Conservation (phyloP, 345 rosid genomes). For the Crucihimalaya himalaica region DNA sequence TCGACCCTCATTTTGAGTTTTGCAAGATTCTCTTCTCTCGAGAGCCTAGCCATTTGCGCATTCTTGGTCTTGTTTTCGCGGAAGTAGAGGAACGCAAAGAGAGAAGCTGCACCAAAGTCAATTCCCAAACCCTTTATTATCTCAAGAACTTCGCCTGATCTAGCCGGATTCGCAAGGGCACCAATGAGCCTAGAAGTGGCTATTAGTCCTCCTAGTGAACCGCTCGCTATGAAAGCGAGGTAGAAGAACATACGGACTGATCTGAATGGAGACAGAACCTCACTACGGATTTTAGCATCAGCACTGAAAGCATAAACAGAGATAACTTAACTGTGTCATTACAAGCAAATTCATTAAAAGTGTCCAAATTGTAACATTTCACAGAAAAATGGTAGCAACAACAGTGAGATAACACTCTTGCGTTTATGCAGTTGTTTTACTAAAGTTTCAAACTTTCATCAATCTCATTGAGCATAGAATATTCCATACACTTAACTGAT, state of each 20-base stretch:
- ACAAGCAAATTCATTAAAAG: background rate
- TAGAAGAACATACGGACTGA: conserved; percentile 95
- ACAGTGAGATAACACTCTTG: background rate
- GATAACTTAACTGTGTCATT: background rate
- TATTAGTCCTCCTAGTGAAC: conserved; percentile 74
- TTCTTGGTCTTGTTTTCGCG: conserved; percentile 76
- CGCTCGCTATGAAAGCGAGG: conserved; percentile 83
- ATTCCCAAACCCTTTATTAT: conserved; percentile 65
- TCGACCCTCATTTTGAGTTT: conserved; percentile 83
- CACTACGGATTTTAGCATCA: conserved; percentile 79
- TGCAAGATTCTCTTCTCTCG: conserved; percentile 88
- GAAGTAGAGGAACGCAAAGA: conserved; percentile 76
- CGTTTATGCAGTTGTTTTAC: background rate
- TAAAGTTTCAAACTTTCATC: conserved; percentile 28
- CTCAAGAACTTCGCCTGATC: conserved; percentile 70
- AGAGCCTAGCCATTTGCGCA: conserved; percentile 77
- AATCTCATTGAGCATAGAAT: background rate
- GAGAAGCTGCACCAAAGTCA: conserved; percentile 71
- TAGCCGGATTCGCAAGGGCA: conserved; percentile 68
- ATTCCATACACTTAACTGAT: background rate
- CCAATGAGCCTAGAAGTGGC: conserved; percentile 77
- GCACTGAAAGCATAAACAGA: conserved; percentile 58
- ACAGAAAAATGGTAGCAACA: background rate
- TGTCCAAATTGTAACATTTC: background rate
- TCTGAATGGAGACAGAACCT: conserved; percentile 92